Percentiles rank a stretch among this genome's conserved stretches.
Conservation (phyloP, 1,284 basidiomycete species). For the Bjerkandera adusta region DNA sequence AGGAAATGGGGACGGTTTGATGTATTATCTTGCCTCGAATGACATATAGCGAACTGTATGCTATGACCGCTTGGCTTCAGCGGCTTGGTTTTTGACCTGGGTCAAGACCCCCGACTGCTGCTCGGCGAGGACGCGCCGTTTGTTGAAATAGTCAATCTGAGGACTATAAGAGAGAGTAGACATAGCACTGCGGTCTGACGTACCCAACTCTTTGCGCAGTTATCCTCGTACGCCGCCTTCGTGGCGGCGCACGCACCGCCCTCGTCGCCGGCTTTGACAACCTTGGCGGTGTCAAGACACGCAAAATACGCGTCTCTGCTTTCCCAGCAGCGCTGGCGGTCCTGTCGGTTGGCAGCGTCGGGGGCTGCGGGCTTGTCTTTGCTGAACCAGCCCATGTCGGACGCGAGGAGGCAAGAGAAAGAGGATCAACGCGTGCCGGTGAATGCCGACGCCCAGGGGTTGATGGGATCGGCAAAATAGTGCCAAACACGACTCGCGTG, state of each 20-base stretch:
- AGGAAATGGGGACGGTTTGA: too few species aligned
- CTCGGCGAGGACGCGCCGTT: conserved; percentile 71
- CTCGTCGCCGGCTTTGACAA: conserved; percentile 70
- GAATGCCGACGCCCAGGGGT: too few species aligned
- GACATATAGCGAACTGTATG: background rate
- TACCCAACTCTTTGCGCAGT: conserved; percentile 84
- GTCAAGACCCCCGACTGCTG: conserved; percentile 67
- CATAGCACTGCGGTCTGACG: conserved; percentile 25
- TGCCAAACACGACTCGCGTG: too few species aligned
- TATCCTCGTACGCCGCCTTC: conserved; percentile 54
- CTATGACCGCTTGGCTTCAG: conserved; percentile 36
- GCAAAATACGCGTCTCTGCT: conserved; percentile 72
- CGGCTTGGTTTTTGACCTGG: conserved; percentile 50
- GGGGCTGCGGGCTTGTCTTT: conserved; percentile 35
- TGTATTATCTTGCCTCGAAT: background rate
- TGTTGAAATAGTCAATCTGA: conserved; percentile 84
- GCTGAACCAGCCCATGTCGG: conserved; percentile 35
- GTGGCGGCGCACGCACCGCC: conserved; percentile 52
- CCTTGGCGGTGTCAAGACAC: conserved; percentile 63
- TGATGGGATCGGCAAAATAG: too few species aligned
- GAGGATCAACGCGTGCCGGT: too few species aligned
- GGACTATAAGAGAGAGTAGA: background rate
- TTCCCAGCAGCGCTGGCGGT: conserved; percentile 76
- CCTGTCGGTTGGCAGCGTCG: conserved; percentile 45
- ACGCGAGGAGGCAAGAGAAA: background rate